Evolutionary conservation across 495 filamentous ascomycete species (phyloP), one percentile per base, ranked within the genome.

Genomic region (Hypoxylon subgilvum): DNA sequence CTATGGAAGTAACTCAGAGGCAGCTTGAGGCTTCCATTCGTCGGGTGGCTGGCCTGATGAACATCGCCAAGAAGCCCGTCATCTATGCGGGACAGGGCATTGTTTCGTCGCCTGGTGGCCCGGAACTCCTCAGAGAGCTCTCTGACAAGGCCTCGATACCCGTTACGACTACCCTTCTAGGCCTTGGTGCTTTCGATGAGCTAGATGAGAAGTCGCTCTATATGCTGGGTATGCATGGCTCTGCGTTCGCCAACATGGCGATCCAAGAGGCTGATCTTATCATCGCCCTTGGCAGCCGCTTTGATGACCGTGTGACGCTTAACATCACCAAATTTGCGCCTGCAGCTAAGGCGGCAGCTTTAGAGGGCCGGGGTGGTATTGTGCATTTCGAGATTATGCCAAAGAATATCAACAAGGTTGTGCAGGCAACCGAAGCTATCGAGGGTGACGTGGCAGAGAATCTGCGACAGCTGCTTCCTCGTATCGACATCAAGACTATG

Each of bases 361-460:
- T 74, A 9, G 88, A 91, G 66, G 82, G 82, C 8, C 85, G 88
- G 31, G 88, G 88, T 49, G 88, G 88, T 57, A 91, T 91, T 63
- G 77, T 91, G 32, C 88, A 91, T 71, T 91, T 91, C 49, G 88
- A 91, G 66, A 87, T 91, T 57, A 81, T 90, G 81, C 88, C 88
- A 28, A 91, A 91, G 79, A 91, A 91, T 72, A 91, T 91, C 74
- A 91, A 91, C 80, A 91, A 91, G 74, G 88, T 91, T 38, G 83
- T 91, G 8, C 88, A 91, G 72, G 88, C 88, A 10, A 90, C 88
- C 40, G 88, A 91, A 67, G 88, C 88, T 39, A 82, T 91, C 17
- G 88, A 91, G 67, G 88, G 88, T 32, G 88, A 91, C 66, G 81
- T 90, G 21, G 78, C 79, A 2, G 67, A 76, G 57, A 96, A 92